These are phyloP conservation scores for Larix kaempferi DNA, from an alignment of 75 land plant genomes.

Conservation along the genomic window DNA sequence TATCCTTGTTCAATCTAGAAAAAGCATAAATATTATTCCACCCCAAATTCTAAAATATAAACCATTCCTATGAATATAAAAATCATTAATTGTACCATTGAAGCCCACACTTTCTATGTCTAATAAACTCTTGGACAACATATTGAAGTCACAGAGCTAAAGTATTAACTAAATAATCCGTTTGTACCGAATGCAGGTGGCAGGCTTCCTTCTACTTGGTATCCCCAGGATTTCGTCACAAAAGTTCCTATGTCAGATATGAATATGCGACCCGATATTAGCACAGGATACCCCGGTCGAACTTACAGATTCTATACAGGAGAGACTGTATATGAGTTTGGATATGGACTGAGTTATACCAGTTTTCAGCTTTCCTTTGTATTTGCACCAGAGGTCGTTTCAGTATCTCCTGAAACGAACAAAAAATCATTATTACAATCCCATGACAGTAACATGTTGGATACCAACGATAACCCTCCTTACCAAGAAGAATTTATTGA, in stretches of 20 bases:
- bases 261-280: conserved; percentile 29
- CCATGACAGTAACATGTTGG: conserved; percentile 19
- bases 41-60: too few relatives aligned
- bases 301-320: conserved; percentile 46
- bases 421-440: not conserved
- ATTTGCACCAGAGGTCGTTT: conserved; percentile 18
- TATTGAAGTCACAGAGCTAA: too few relatives aligned
- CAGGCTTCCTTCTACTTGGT: conserved; percentile 37
- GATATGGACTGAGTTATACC: conserved; percentile 30
- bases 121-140: too few relatives aligned
- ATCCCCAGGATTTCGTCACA: conserved; percentile 25
- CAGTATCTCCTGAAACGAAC: conserved; percentile 19
- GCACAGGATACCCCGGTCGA: conserved; percentile 27
- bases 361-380: conserved; percentile 12
- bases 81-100: too few relatives aligned
- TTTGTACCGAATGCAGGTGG: conserved; percentile 23
- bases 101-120: too few relatives aligned
- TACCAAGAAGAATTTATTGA: conserved; percentile 15
- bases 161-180: too few relatives aligned
- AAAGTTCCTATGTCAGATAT: conserved; percentile 28
- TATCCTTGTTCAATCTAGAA: too few relatives aligned
- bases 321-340: conserved; percentile 18
- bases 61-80: too few relatives aligned
- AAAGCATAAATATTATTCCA: too few relatives aligned
- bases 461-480: conserved; percentile 8